Evolutionary conservation across 2,329 filamentous ascomycete species (phyloP), one percentile per base, ranked within the genome.

Genomic region (Dactylonectria macrodidyma): DNA sequence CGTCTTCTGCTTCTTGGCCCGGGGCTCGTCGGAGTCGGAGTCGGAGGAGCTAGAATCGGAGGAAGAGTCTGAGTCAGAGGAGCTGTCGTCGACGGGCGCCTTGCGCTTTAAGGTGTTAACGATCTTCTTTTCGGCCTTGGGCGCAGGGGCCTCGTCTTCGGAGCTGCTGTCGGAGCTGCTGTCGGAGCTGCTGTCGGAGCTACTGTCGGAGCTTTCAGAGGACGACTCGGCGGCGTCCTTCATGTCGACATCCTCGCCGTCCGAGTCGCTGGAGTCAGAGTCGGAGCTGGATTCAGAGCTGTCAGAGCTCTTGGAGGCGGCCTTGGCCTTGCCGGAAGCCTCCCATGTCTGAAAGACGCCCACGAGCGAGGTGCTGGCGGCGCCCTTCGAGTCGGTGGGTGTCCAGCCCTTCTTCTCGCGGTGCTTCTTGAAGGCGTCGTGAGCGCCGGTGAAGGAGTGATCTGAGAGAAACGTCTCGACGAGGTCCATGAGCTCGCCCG

Each of bases 381-480:
- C 26, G 7, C 65, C 54, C 2, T 67, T 65, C 19, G 59, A n/a
- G 41, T 59, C 50, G 54, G 68, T 71, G 22, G 80, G 70, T 22
- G 77, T 75, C 84, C 84, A 87, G 58, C 84, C 85, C 71, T 86
- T 86, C 80, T 83, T 85, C 77, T 81, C 86, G 60, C 88, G 84
- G 77, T 94, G 90, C 77, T 90, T 89, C 73, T 85, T 84, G 76
- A 94, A 91, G 5, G 89, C 87, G 66, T 85, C 83, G 75, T 87
- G 88, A 52, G 92, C 88, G 66, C 85, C 84, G 55, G 85, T 80
- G 75, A 93, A 92, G n/a, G 89, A 87, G 78, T 92, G 86, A 52
- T 91, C 86, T 48, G 86, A 85, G 57, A 95, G 85, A 79, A 94
- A 95, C 24, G 82, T 81, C 69, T 89, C 89, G 74, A 95, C 86